Conservation (phyloP, 2,329 filamentous ascomycete genomes). For the Sclerotiophoma versabilis region DNA sequence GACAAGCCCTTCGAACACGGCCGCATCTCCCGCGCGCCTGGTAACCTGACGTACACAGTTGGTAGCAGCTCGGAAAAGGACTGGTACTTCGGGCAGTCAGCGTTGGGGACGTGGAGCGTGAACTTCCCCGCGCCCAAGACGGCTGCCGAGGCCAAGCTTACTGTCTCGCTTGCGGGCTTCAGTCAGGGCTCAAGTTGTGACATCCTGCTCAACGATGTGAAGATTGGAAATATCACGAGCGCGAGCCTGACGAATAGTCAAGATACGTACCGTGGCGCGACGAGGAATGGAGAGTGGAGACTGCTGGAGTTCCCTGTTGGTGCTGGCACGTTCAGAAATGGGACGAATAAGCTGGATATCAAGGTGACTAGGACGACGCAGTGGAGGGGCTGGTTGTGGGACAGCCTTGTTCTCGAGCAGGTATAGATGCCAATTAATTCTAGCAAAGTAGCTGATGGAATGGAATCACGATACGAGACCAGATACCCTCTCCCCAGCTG, state of each 20-base stretch:
- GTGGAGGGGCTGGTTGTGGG: slow-evolving; percentile 55
- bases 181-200: slow-evolving; percentile 51
- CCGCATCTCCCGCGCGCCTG: slow-evolving; percentile 54
- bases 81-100: slow-evolving; percentile 60
- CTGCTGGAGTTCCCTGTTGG: slow-evolving; percentile 52
- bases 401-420: slow-evolving; percentile 51
- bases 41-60: slow-evolving; percentile 55
- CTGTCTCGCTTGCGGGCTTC: slow-evolving; percentile 56
- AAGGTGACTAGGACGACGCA: slow-evolving; percentile 44
- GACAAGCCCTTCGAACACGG: slow-evolving; percentile 54
- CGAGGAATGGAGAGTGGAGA: slow-evolving; percentile 57
- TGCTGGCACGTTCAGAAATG: slow-evolving; percentile 39
- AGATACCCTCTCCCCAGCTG: too few species aligned
- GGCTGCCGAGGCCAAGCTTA: slow-evolving; percentile 45
- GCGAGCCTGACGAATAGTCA: slow-evolving; percentile 53
- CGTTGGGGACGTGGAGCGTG: slow-evolving; percentile 43
- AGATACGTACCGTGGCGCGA: slow-evolving; percentile 57
- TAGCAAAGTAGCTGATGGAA: not conserved
- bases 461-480: not conserved
- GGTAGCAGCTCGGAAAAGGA: slow-evolving; percentile 48
- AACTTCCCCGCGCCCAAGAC: slow-evolving; percentile 40
- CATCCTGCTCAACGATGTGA: slow-evolving; percentile 52
- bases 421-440: not conserved
- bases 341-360: slow-evolving; percentile 49
- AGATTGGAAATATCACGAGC: slow-evolving; percentile 52